Base-by-base conservation (phyloP, 306 rosid species). In the Fagus crenata region DNA sequence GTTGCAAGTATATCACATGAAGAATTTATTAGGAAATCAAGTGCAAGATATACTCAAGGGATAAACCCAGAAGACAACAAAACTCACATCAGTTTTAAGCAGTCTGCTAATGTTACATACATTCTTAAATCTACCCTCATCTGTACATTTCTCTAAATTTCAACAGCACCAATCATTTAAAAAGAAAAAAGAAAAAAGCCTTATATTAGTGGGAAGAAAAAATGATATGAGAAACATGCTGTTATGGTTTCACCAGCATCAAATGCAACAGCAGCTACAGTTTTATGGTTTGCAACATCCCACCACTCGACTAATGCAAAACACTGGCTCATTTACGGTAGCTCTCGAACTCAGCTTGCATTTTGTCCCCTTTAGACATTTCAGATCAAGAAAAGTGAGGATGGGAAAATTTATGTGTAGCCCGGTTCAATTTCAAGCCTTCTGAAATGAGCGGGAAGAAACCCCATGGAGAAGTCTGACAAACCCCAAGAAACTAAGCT, bases 401-500 rank as follows among this genome's bases (percentile, higher is more conserved):
- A 68, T 67, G 64, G 84, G 73, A 64, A 59, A 67, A 74, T 40
- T 32, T 32, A 43, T 54, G 12, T 17, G 75, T 39, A 73, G 49
- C 53, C 82, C n/a, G 32, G 77, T 80, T 73, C 53, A 6, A 41
- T 49, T 80, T 89, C 75, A 90, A 40, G 87, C 93, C 87, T 91
- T 93, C 64, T 87, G 91, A 77, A 88, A 78, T 8, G 85, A 18
- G 55, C 92, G 89, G 49, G 95, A 64, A 55, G 96, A 84, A 72
- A 87, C 73, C 28, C 95, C 98, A 4, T 91, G 96, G 40, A 93
- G 81, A 70, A 93, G 96, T 75, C 92, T 86, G 65, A 91, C 90
- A 74, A 93, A 93, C 63, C 98, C 98, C 71, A 89, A 60, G 85
- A 93, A 93, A 81, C 98, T 93, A 39, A 93, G 95, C 80, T 93